Conservation (phyloP, 2,329 filamentous ascomycete genomes). For the Pseudogymnoascus sp. region DNA sequence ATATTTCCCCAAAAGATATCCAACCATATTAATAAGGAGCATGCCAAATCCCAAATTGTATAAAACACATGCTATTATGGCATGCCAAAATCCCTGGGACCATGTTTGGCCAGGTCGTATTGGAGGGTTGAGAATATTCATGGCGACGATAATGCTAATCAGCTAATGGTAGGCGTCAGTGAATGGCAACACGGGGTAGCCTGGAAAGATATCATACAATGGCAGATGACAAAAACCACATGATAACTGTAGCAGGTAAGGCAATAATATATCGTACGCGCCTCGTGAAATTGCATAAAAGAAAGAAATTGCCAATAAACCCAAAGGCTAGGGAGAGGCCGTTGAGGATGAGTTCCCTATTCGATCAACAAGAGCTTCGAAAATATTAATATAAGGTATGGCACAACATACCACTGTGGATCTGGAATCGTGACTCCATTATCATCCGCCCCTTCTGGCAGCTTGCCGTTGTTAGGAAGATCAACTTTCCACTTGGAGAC, state of each 20-base stretch:
- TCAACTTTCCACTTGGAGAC: constrained; percentile 54
- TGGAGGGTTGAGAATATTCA: constrained; percentile 43
- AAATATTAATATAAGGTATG: background rate
- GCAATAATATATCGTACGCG: constrained; percentile 58
- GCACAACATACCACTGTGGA: constrained; percentile 45
- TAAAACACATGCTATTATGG: constrained; percentile 51
- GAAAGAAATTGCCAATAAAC: constrained; percentile 56
- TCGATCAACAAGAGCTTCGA: constrained; percentile 1
- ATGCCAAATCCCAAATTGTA: constrained; percentile 55
- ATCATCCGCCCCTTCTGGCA: constrained; percentile 38
- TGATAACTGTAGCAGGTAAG: constrained; percentile 56
- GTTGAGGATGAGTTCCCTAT: constrained; percentile 52
- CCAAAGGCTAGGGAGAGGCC: constrained; percentile 54
- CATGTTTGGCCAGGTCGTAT: constrained; percentile 42
- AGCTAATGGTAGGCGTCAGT: constrained; percentile 33
- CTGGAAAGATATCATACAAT: constrained; percentile 50
- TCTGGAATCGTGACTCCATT: constrained; percentile 46
- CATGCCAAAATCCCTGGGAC: constrained; percentile 63
- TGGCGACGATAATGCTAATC: constrained; percentile 47
- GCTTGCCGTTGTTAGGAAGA: constrained; percentile 37
- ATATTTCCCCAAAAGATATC: constrained; percentile 60
- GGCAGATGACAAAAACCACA: constrained; percentile 54
- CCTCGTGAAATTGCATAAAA: constrained; percentile 61
- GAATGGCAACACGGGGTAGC: constrained; percentile 46
- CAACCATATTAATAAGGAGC: constrained; percentile 61